These are phyloP conservation scores for Cyberlindnera bimundalis DNA, from an alignment of 805 yeast species.

Conservation along the genomic window DNA sequence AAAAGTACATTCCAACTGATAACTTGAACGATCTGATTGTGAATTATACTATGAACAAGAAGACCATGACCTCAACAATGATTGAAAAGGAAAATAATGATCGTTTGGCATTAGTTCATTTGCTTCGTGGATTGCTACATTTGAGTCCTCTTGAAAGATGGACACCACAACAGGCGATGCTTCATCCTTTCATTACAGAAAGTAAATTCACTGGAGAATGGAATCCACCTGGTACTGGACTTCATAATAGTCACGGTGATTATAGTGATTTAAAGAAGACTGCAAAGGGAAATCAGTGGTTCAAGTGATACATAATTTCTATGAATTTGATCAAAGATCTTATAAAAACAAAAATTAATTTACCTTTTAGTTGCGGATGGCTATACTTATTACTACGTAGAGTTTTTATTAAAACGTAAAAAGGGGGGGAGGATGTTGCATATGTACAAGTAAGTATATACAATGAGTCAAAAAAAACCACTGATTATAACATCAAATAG, in stretches of 20 bases:
- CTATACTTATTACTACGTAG: too few relatives aligned
- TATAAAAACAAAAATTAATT: too few relatives aligned
- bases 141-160: slow-evolving; percentile 91
- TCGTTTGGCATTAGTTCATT: slow-evolving; percentile 69
- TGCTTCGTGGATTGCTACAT: slow-evolving; percentile 71
- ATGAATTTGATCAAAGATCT: neutral
- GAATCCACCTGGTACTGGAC: slow-evolving; percentile 45
- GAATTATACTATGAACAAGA: slow-evolving; percentile 67
- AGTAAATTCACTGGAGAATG: slow-evolving; percentile 50
- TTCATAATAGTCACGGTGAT: slow-evolving; percentile 1
- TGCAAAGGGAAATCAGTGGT: slow-evolving; percentile 19
- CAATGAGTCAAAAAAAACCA: too few relatives aligned
- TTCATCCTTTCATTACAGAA: slow-evolving; percentile 85
- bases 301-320: slow-evolving; percentile 6
- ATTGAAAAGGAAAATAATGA: slow-evolving; percentile 72
- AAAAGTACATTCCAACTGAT: slow-evolving; percentile 70
- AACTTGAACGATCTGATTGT: slow-evolving; percentile 68
- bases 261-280: slow-evolving; percentile 11
- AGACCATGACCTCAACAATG: slow-evolving; percentile 43
- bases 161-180: slow-evolving; percentile 93
- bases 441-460: slow-evolving; percentile 4
- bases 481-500: too few relatives aligned
- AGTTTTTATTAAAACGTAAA: too few relatives aligned
- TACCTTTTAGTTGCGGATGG: too few relatives aligned
- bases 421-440: slow-evolving; percentile 1